phyloP scores from a whole-genome alignment of 768 basidiomycete genomes.

The Suillus luteus region DNA sequence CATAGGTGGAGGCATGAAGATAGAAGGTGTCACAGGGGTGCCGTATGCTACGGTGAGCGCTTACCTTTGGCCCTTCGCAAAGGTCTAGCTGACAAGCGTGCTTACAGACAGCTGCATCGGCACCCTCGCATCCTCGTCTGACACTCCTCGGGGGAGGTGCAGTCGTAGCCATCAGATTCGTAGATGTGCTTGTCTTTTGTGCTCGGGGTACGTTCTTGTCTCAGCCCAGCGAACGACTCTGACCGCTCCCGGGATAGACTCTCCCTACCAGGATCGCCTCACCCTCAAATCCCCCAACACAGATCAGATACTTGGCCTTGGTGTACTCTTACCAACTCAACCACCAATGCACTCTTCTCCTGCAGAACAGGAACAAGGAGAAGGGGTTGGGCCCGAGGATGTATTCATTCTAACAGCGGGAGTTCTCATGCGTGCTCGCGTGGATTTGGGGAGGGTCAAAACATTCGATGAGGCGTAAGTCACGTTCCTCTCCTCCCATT shows the following conservation, averaged over 20 bases:
- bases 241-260: slow-evolving; percentile 43
- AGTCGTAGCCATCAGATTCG: slow-evolving; percentile 66
- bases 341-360: slow-evolving; percentile 23
- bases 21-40: slow-evolving; percentile 55
- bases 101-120: slow-evolving; percentile 61
- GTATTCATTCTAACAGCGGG: slow-evolving; percentile 55
- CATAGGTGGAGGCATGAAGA: slow-evolving; percentile 41
- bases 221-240: slow-evolving; percentile 7
- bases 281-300: slow-evolving; percentile 63
- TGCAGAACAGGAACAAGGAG: slow-evolving; percentile 15
- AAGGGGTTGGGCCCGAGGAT: slow-evolving; percentile 11
- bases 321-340: slow-evolving; percentile 39
- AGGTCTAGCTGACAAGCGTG: not conserved
- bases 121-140: slow-evolving; percentile 72
- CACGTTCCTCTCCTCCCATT: not conserved
- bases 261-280: slow-evolving; percentile 69
- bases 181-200: slow-evolving; percentile 74
- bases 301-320: slow-evolving; percentile 73
- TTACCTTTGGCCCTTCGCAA: not conserved
- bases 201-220: slow-evolving; percentile 51
- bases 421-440: slow-evolving; percentile 64
- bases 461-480: slow-evolving; percentile 66
- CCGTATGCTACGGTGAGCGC: slow-evolving; percentile 71
- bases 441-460: slow-evolving; percentile 63
- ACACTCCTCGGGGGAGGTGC: slow-evolving; percentile 61